Evolutionary conservation across 1,284 basidiomycete species (phyloP).

Genomic region (Ustilago trichophora): DNA sequence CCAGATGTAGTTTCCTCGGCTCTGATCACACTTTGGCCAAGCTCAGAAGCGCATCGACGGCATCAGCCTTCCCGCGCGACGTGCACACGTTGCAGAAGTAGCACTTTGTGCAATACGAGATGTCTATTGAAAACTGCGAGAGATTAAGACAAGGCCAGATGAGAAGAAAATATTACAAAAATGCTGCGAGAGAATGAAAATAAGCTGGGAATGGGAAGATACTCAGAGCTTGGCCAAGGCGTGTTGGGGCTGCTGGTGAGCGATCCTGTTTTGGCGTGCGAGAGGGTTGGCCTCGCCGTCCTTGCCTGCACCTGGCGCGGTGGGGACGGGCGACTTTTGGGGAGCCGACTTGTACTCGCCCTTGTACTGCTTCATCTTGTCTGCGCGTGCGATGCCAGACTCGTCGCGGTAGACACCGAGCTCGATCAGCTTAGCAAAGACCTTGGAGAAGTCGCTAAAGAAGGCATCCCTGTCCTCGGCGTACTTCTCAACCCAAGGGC

Average conservation of each 20-base stretch:
- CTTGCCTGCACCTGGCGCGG: constrained; percentile 47
- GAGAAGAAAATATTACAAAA: not conserved
- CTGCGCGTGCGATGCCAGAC: constrained; percentile 59
- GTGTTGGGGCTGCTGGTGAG: constrained; percentile 7
- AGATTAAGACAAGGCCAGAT: not conserved
- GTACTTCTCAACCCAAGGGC: constrained; percentile 67
- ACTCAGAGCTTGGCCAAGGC: constrained; percentile 40
- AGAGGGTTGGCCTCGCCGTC: constrained; percentile 47
- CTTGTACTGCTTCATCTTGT: constrained; percentile 53
- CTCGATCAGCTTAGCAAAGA: constrained; percentile 66
- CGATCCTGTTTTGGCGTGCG: constrained; percentile 38
- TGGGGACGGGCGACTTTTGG: constrained; percentile 49
- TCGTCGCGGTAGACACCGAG: constrained; percentile 66
- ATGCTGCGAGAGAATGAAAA: constrained; percentile 2
- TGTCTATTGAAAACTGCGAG: constrained; percentile 22
- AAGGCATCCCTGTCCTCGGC: constrained; percentile 71
- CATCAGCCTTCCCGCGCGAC: no score
- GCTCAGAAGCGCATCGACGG: no score
- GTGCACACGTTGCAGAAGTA: no score
- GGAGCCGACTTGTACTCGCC: constrained; percentile 62
- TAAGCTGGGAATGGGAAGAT: not conserved
- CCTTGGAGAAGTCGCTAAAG: constrained; percentile 70
- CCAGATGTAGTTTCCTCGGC: no score
- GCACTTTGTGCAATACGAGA: constrained; percentile 8
- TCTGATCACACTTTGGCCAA: no score